Percentiles rank a stretch among this genome's conserved stretches.
Evolutionary conservation across 805 yeast genomes (phyloP).

Genomic region (Maudiozyma serrabonitensis): DNA sequence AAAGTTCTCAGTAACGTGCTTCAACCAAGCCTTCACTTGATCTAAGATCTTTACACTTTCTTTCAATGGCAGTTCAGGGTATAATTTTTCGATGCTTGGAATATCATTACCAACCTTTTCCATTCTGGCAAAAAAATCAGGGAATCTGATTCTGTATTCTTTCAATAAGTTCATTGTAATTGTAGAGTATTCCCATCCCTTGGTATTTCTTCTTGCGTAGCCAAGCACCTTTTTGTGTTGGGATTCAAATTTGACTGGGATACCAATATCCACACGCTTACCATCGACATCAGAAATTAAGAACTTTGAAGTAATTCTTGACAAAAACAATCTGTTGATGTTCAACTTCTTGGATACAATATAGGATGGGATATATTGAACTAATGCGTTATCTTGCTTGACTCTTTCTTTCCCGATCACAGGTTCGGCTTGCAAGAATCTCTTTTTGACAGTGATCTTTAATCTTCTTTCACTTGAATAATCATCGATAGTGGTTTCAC

Average conservation of each 20-base stretch:
- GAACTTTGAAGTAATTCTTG: slow-evolving; percentile 68
- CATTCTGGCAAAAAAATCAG: slow-evolving; percentile 43
- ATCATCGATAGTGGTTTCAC: slow-evolving; percentile 59
- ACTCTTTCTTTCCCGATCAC: slow-evolving; percentile 54
- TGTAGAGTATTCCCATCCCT: slow-evolving; percentile 77
- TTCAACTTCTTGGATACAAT: slow-evolving; percentile 51
- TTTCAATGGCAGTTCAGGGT: slow-evolving; percentile 29
- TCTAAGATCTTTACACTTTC: slow-evolving; percentile 22
- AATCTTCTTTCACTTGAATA: slow-evolving; percentile 40
- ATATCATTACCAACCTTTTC: slow-evolving; percentile 18
- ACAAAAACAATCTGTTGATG: slow-evolving; percentile 55
- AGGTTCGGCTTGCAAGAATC: slow-evolving; percentile 45
- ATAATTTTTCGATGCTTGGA: slow-evolving; percentile 24
- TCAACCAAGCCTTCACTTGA: slow-evolving; percentile 34
- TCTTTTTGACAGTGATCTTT: slow-evolving; percentile 44
- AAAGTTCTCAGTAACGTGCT: slow-evolving; percentile 44
- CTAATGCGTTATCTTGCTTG: slow-evolving; percentile 41
- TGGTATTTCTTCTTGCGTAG: slow-evolving; percentile 54
- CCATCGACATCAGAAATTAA: slow-evolving; percentile 47
- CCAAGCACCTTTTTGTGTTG: slow-evolving; percentile 80
- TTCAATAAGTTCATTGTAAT: slow-evolving; percentile 58
- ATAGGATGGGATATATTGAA: slow-evolving; percentile 55
- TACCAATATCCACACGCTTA: slow-evolving; percentile 59
- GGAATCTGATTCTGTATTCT: slow-evolving; percentile 54
- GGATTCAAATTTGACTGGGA: slow-evolving; percentile 75